These are phyloP conservation scores for Penicillium cosmopolitanum DNA, from an alignment of 495 filamentous ascomycete species.

Conservation along the genomic window DNA sequence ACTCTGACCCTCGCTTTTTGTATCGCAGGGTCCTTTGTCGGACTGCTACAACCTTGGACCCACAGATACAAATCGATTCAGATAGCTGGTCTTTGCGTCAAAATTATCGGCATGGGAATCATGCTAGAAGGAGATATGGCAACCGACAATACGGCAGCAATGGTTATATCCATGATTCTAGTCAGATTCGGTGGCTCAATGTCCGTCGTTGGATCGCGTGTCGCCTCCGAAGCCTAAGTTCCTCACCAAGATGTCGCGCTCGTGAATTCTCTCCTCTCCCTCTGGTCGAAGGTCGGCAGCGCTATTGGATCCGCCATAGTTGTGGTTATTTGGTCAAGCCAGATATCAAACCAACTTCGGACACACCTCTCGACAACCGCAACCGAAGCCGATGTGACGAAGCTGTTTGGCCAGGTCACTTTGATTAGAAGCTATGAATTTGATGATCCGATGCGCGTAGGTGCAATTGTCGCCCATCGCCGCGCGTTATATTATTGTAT, in stretches of 20 bases:
- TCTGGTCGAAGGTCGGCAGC: conserved; percentile 16
- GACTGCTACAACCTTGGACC: conserved; percentile 13
- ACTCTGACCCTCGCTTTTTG: conserved; percentile 13
- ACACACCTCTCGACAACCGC: conserved; percentile 1
- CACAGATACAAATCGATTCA: conserved; percentile 31
- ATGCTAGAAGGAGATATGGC: conserved; percentile 28
- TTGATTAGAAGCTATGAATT: conserved; percentile 13
- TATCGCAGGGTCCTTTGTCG: conserved; percentile 6
- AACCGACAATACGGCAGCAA: conserved; percentile 12
- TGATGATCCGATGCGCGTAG: conserved; percentile 16
- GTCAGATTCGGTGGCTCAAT: conserved; percentile 17
- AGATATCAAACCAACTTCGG: conserved; percentile 4
- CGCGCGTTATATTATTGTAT: conserved; percentile 16
- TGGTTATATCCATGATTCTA: conserved; percentile 15
- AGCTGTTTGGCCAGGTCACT: conserved; percentile 13
- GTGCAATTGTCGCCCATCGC: conserved; percentile 18
- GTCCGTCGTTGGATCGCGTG: conserved; percentile 5
- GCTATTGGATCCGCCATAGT: conserved; percentile 18
- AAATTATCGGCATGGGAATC: conserved; percentile 19
- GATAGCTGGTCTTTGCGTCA: conserved; percentile 29
- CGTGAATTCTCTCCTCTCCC: conserved; percentile 14
- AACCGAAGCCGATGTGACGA: conserved; percentile 5
- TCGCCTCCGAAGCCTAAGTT: conserved; percentile 19
- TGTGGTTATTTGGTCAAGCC: conserved; percentile 14
- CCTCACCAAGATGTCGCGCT: conserved; percentile 22